These are phyloP conservation scores for Botrytis fabae DNA, from an alignment of 2,329 filamentous ascomycete species.

Conservation along the genomic window DNA sequence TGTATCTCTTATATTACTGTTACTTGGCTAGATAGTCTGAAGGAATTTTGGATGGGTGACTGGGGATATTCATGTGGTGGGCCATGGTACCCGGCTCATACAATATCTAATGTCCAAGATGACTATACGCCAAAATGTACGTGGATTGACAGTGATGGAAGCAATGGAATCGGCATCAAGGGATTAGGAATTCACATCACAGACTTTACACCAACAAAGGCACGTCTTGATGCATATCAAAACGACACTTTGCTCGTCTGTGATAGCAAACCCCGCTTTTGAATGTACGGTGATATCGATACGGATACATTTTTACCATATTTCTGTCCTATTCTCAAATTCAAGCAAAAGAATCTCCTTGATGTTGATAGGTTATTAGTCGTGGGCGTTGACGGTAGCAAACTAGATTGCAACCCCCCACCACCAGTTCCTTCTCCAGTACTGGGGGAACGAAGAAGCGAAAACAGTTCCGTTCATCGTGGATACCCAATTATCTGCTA, in stretches of 20 bases:
- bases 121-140: neutral
- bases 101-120: neutral
- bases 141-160: neutral
- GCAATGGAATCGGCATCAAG: neutral
- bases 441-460: neutral
- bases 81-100: slow-evolving; percentile 2
- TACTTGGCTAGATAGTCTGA: neutral
- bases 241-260: neutral
- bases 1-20: neutral
- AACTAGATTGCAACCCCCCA: neutral
- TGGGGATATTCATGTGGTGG: neutral
- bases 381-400: neutral
- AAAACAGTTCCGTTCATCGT: neutral
- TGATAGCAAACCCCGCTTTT: neutral
- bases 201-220: neutral
- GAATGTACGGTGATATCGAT: neutral
- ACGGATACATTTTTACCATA: neutral
- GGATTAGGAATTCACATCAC: neutral
- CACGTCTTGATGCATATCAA: neutral
- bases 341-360: neutral
- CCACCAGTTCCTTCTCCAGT: neutral
- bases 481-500: neutral
- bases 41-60: neutral
- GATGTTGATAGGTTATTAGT: neutral
- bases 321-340: neutral